phyloP scores from a whole-genome alignment of 352 stramenopile genomes.

The Hyaloperonospora arabidopsidis region DNA sequence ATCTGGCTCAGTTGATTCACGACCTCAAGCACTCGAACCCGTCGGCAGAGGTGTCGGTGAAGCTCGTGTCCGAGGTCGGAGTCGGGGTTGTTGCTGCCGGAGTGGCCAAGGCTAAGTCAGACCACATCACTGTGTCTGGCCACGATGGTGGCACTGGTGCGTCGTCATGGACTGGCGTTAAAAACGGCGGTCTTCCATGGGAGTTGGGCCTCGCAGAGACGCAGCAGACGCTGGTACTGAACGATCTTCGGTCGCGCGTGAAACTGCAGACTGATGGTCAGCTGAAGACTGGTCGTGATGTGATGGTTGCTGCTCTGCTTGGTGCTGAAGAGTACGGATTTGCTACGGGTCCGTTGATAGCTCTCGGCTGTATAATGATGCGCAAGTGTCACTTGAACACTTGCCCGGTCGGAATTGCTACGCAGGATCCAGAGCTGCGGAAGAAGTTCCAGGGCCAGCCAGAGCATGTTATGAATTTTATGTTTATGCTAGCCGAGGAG shows the following conservation, averaged over 20 bases:
- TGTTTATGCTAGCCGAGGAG: conserved; percentile 94
- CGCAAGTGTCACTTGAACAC: conserved; percentile 96
- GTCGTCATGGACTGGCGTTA: conserved; percentile 91
- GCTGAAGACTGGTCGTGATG: conserved; percentile 90
- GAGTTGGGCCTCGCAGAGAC: conserved; percentile 94
- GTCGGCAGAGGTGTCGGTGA: conserved; percentile 89
- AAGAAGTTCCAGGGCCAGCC: conserved; percentile 94
- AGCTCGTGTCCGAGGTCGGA: conserved; percentile 94
- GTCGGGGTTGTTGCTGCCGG: conserved; percentile 92
- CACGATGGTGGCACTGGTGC: conserved; percentile 94
- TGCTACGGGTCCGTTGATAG: conserved; percentile 90
- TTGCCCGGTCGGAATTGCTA: conserved; percentile 96
- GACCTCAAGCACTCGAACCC: conserved; percentile 96
- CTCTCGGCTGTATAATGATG: conserved; percentile 98
- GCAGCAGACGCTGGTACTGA: conserved; percentile 94
- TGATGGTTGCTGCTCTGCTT: conserved; percentile 90
- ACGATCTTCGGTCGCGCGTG: conserved; percentile 89
- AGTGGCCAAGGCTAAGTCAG: conserved; percentile 86
- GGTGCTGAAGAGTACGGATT: conserved; percentile 96
- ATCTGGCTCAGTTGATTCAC: conserved; percentile 96
- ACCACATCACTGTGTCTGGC: conserved; percentile 93
- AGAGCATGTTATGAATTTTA: conserved; percentile 96
- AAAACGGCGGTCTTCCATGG: conserved; percentile 91
- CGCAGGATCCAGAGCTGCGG: conserved; percentile 92
- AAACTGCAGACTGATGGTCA: conserved; percentile 94